Evolutionary conservation across 345 rosid genomes (phyloP), one percentile per base, ranked within the genome.

Genomic region (Gossypium turneri): DNA sequence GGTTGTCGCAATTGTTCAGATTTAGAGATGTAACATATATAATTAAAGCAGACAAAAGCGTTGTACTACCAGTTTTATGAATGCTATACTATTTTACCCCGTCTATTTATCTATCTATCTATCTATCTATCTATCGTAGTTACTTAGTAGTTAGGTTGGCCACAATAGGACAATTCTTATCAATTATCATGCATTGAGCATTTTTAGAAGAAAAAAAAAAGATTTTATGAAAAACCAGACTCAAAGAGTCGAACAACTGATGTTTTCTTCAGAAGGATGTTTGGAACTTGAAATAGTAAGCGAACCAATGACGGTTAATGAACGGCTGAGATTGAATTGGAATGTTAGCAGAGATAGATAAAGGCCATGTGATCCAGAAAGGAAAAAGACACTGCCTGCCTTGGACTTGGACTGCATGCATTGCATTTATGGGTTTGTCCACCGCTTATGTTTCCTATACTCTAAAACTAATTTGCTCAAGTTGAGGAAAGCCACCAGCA

Each of bases 351-450:
- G 70, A n/a, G 70, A 44, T 25, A 65, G 50, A 19, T 65, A 12
- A 47, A 9, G 41, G 56, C 20, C 20, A 13, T 67, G 12, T 19
- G 7, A 34, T 34, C 41, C 41, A 34, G 41, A 13, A 47, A 22
- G 71, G 13, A 19, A 47, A 47, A 13, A 2, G 34, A 43, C 52
- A 65, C 1, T 11, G 53, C 34, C 0, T 19, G 53, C 34, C 3
- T 43, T 20, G 11, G 55, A 20, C 71, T 67, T 34, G 41, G 41
- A 34, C 7, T 34, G 41, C 41, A 34, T 34, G 38, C 55, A 45
- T 34, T 67, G 50, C 71, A 67, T 67, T 67, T 45, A 67, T 67
- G 55, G 55, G 71, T 67, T 67, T 47, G 38, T 47, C 56, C 19
- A 22, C 6, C 1, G 55, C 56, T 24, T 24, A 47, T 41, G 71